Evolutionary conservation across 441 rosid species (phyloP).

Genomic region (Erodium texanum): DNA sequence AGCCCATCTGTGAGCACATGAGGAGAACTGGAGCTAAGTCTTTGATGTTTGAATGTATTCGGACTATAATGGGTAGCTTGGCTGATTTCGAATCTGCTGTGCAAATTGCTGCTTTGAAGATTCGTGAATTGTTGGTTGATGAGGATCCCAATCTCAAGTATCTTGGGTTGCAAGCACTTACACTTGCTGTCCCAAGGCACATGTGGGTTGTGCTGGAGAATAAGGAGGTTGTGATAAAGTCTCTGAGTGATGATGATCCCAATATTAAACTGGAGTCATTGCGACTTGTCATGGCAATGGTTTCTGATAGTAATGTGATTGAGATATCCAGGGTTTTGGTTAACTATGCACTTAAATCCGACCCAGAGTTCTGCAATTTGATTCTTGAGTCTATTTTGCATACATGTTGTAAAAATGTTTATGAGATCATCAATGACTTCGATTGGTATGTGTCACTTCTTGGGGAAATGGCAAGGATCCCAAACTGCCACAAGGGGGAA

Average conservation of each 20-base stretch:
- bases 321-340: slow-evolving; percentile 69
- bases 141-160: slow-evolving; percentile 88
- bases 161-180: slow-evolving; percentile 74
- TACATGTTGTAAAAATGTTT: slow-evolving; percentile 52
- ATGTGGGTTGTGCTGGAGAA: slow-evolving; percentile 78
- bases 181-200: slow-evolving; percentile 52
- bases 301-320: slow-evolving; percentile 56
- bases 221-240: slow-evolving; percentile 74
- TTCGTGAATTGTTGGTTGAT: slow-evolving; percentile 60
- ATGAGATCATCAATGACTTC: slow-evolving; percentile 69
- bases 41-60: slow-evolving; percentile 70
- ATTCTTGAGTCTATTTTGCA: slow-evolving; percentile 67
- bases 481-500: slow-evolving; percentile 70
- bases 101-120: slow-evolving; percentile 58
- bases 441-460: slow-evolving; percentile 87
- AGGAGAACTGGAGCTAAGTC: slow-evolving; percentile 84
- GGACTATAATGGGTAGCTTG: slow-evolving; percentile 70
- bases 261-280: slow-evolving; percentile 70
- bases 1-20: slow-evolving; percentile 78
- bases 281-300: slow-evolving; percentile 73
- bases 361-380: slow-evolving; percentile 75
- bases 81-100: slow-evolving; percentile 73
- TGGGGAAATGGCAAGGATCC: slow-evolving; percentile 76
- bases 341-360: slow-evolving; percentile 74
- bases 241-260: slow-evolving; percentile 70